Conservation (phyloP, 78 protist species). For the Dictyostelium citrinum region DNA sequence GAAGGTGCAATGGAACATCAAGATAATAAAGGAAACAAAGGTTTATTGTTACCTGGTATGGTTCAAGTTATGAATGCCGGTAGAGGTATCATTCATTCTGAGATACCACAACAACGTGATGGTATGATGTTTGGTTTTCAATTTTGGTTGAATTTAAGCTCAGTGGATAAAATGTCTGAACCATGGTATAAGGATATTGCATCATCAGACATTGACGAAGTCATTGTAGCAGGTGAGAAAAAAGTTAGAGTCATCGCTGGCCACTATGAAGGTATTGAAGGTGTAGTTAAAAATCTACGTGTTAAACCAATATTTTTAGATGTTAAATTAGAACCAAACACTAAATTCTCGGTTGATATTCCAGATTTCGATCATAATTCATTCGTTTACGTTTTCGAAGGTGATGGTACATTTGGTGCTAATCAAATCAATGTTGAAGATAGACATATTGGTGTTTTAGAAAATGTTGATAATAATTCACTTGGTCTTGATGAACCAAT, state of each 20-base stretch:
- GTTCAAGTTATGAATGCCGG: constrained; percentile 93
- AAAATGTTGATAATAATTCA: background rate
- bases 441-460: constrained; percentile 15
- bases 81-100: constrained; percentile 86
- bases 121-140: constrained; percentile 80
- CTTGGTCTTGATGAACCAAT: background rate
- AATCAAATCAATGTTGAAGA: background rate
- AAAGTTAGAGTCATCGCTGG: constrained; percentile 73
- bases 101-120: constrained; percentile 61
- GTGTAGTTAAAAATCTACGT: constrained; percentile 9
- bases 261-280: background rate
- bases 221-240: background rate
- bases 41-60: constrained; percentile 57
- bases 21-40: constrained; percentile 83
- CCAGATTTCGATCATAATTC: constrained; percentile 51
- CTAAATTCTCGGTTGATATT: background rate
- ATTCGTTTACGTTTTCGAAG: constrained; percentile 35
- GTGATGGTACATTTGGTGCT: constrained; percentile 28
- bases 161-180: constrained; percentile 79
- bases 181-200: constrained; percentile 82
- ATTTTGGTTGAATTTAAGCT: constrained; percentile 86
- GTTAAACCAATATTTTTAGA: constrained; percentile 48
- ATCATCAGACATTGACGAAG: constrained; percentile 1
- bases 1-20: constrained; percentile 77
- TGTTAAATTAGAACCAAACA: constrained; percentile 17